These are phyloP conservation scores for Gentiana macrophylla DNA, from an alignment of 257 asterid genomes.

Conservation along the genomic window DNA sequence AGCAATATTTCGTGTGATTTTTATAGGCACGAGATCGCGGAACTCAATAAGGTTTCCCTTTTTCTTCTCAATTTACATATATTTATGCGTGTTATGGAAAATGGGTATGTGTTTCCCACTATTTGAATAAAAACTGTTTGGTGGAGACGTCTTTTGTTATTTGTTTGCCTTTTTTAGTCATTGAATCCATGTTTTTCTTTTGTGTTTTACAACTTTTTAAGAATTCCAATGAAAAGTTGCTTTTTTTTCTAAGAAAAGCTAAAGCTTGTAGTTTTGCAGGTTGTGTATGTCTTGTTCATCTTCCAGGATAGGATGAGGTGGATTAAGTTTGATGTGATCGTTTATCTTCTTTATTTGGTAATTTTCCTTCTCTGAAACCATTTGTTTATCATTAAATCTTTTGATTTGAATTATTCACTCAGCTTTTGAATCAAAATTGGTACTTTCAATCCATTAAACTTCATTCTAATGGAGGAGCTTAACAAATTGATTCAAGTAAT, in stretches of 20 bases:
- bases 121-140: background rate
- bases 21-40: conserved; percentile 13
- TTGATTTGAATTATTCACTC: too few relatives aligned
- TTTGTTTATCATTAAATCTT: background rate
- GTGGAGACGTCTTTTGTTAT: too few relatives aligned
- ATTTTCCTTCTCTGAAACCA: background rate
- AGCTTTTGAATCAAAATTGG: too few relatives aligned
- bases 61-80: background rate
- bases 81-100: background rate
- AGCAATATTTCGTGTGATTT: background rate
- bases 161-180: too few relatives aligned
- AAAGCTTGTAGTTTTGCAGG: background rate
- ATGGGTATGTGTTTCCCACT: background rate
- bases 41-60: conserved; percentile 2
- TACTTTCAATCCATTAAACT: too few relatives aligned
- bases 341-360: conserved; percentile 1
- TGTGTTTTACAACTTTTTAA: background rate
- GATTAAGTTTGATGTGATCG: background rate
- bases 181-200: too few relatives aligned
- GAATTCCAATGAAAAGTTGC: background rate
- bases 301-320: conserved; percentile 1
- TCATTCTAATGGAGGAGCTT: too few relatives aligned
- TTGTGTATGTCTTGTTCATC: conserved; percentile 1
- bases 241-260: background rate
- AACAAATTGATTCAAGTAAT: too few relatives aligned